phyloP scores from a whole-genome alignment of 1,284 basidiomycete genomes.

The Ustilago nuda region DNA sequence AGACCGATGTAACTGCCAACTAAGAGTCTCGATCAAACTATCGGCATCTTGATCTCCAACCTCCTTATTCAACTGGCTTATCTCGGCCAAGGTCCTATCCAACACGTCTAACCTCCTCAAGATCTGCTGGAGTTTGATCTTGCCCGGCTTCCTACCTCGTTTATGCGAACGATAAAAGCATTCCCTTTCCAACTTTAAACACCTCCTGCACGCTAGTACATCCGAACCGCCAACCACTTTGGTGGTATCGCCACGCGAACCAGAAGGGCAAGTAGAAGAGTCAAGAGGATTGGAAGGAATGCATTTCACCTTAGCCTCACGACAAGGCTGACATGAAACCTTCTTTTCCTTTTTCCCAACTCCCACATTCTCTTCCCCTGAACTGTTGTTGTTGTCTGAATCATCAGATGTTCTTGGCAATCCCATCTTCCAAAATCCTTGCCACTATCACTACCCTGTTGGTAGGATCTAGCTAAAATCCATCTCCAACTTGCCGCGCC shows the following conservation, averaged over 20 bases:
- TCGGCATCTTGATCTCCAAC: slow-evolving; percentile 29
- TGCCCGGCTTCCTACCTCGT: slow-evolving; percentile 43
- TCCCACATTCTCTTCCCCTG: neutral
- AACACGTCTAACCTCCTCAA: slow-evolving; percentile 29
- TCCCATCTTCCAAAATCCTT: too few relatives aligned
- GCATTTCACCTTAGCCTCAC: slow-evolving; percentile 46
- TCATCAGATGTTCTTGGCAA: neutral
- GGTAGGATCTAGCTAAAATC: too few relatives aligned
- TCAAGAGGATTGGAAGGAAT: slow-evolving; percentile 4
- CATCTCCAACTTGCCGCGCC: too few relatives aligned
- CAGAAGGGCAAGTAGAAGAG: too few relatives aligned
- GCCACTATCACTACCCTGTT: too few relatives aligned
- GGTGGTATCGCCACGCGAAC: too few relatives aligned
- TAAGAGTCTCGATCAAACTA: slow-evolving; percentile 26
- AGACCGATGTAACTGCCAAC: slow-evolving; percentile 39
- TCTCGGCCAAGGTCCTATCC: slow-evolving; percentile 30
- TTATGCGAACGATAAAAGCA: slow-evolving; percentile 40
- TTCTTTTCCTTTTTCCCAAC: slow-evolving; percentile 17
- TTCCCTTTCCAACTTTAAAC: slow-evolving; percentile 26
- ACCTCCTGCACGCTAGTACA: slow-evolving; percentile 15
- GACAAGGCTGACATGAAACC: slow-evolving; percentile 39
- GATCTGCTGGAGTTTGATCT: slow-evolving; percentile 51
- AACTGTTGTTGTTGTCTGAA: neutral
- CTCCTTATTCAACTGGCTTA: slow-evolving; percentile 29
- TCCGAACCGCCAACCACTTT: too few relatives aligned